These are phyloP conservation scores for Trichopus zeylanicus DNA, from an alignment of 116 monocot genomes.

Conservation along the genomic window DNA sequence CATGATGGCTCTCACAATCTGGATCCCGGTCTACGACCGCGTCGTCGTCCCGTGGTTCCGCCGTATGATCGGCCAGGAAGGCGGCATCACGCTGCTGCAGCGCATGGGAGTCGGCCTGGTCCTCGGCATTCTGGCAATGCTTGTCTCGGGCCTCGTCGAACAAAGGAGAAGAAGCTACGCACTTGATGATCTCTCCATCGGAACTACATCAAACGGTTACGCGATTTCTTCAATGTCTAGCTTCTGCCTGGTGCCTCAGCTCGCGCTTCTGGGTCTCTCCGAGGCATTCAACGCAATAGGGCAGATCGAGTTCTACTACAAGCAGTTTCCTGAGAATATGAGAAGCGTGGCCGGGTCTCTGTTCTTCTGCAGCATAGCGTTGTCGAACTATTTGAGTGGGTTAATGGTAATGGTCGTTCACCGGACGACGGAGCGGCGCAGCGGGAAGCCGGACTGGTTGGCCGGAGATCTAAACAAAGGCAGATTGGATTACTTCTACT, in stretches of 20 bases:
- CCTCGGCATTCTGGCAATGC: constrained; percentile 33
- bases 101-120: constrained; percentile 54
- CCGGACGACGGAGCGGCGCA: constrained; percentile 4
- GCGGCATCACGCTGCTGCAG: constrained; percentile 46
- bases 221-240: constrained; percentile 32
- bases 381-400: constrained; percentile 35
- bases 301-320: constrained; percentile 88
- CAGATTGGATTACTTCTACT: constrained; percentile 41
- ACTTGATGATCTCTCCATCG: too few relatives aligned
- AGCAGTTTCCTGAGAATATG: constrained; percentile 90
- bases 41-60: constrained; percentile 36
- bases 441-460: constrained; percentile 27
- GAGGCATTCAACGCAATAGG: constrained; percentile 63
- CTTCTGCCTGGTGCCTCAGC: constrained; percentile 58
- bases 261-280: constrained; percentile 39
- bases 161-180: constrained; percentile 9
- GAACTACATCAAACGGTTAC: background rate
- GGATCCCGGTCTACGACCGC: constrained; percentile 65
- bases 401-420: constrained; percentile 34
- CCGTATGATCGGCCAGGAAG: constrained; percentile 24
- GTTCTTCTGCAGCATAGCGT: constrained; percentile 30
- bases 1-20: constrained; percentile 45
- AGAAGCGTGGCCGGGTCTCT: constrained; percentile 59
- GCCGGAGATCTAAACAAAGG: constrained; percentile 42
- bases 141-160: constrained; percentile 30